Percentiles rank a stretch among this genome's conserved stretches.
Conservation (phyloP, 1,284 basidiomycete species). For the Malassezia globosa region DNA sequence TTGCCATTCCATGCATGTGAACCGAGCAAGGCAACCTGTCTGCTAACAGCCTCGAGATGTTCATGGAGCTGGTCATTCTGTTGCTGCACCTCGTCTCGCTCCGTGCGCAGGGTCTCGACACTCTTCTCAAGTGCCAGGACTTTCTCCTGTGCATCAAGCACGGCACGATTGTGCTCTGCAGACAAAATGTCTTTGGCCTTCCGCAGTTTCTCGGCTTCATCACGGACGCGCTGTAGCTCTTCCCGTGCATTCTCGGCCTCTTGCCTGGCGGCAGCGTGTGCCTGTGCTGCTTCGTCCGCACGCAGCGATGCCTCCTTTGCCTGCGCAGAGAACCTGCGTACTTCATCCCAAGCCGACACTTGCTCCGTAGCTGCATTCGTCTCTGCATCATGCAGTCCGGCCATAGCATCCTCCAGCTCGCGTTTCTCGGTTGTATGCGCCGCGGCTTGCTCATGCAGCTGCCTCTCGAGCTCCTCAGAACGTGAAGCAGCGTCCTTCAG, state of each 20-base stretch:
- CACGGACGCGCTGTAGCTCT: slow-evolving; percentile 23
- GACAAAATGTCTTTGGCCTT: slow-evolving; percentile 55
- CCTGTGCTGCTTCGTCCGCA: slow-evolving; percentile 64
- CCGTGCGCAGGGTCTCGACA: slow-evolving; percentile 58
- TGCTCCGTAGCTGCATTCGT: slow-evolving; percentile 52
- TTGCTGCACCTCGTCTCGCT: slow-evolving; percentile 61
- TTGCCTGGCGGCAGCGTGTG: slow-evolving; percentile 53
- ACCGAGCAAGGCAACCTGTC: slow-evolving; percentile 62
- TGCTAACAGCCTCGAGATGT: slow-evolving; percentile 72
- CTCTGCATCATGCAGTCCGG: slow-evolving; percentile 36
- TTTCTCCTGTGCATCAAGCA: slow-evolving; percentile 69
- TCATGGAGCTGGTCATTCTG: slow-evolving; percentile 71
- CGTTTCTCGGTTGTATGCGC: slow-evolving; percentile 59
- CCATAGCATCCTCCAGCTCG: slow-evolving; percentile 39
- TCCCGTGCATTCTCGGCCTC: slow-evolving; percentile 56
- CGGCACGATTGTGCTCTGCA: slow-evolving; percentile 61
- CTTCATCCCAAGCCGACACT: slow-evolving; percentile 47
- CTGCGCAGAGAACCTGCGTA: slow-evolving; percentile 55
- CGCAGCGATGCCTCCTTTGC: slow-evolving; percentile 70
- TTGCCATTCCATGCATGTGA: background rate
- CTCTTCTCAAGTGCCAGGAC: slow-evolving; percentile 66
- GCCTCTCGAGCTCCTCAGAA: slow-evolving; percentile 55
- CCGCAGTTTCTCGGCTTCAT: slow-evolving; percentile 22
- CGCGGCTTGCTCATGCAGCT: slow-evolving; percentile 54
- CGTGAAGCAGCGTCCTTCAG: slow-evolving; percentile 54